A percentile compares a stretch with the other conserved stretches of the same genome.
Evolutionary conservation across 2,329 filamentous ascomycete genomes (phyloP).

Genomic region (Ceratocystis huliohia): DNA sequence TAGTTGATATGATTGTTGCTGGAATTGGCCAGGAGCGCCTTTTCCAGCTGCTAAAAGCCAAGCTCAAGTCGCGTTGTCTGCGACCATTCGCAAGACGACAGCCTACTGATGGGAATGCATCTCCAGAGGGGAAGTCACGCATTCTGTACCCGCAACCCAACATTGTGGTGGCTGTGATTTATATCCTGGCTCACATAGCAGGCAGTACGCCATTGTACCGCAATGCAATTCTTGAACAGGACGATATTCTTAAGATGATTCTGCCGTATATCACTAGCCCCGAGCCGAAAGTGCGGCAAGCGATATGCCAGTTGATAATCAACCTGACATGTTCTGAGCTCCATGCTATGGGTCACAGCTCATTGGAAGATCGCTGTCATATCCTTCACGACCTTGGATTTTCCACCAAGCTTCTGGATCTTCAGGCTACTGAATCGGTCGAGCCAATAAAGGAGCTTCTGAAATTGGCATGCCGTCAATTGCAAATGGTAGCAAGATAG

Average conservation of each 20-base stretch:
- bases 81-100: conserved; percentile 39
- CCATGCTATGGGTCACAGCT: conserved; percentile 41
- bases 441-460: conserved; percentile 74
- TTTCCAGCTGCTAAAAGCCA: conserved; percentile 68
- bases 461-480: conserved; percentile 46
- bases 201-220: conserved; percentile 69
- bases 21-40: conserved; percentile 64
- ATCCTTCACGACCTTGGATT: conserved; percentile 63
- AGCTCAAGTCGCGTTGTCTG: conserved; percentile 52
- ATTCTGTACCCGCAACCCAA: conserved; percentile 49
- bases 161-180: conserved; percentile 66
- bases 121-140: conserved; percentile 31
- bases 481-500: not conserved
- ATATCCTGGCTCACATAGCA: conserved; percentile 76
- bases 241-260: conserved; percentile 59
- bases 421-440: conserved; percentile 56
- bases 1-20: conserved; percentile 75
- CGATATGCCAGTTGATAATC: conserved; percentile 70
- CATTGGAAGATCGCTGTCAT: conserved; percentile 48
- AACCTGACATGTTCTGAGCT: conserved; percentile 81
- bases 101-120: conserved; percentile 21
- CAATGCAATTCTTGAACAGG: conserved; percentile 64
- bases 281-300: conserved; percentile 59
- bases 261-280: conserved; percentile 61
- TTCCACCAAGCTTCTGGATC: conserved; percentile 47